Evolutionary conservation across 1,284 basidiomycete genomes (phyloP), one percentile per base, ranked within the genome.

Genomic region (Rhodotorula glutinis): DNA sequence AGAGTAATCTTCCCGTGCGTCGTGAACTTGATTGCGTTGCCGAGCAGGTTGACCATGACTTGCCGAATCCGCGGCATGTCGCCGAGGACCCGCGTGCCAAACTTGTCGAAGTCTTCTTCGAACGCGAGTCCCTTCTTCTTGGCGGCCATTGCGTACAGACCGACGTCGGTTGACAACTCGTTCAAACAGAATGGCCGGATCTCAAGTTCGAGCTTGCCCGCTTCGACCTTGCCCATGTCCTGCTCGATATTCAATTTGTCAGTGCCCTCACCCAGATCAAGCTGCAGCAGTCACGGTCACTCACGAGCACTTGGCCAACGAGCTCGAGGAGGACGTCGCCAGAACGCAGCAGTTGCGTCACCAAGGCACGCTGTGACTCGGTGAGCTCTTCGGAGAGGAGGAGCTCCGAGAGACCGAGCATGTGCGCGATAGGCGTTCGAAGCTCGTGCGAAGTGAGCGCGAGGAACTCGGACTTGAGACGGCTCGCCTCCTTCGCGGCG

Each of bases 141-240:
- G 8, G 77, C 79, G 0, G 78, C 75, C 40, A 76, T 78, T 23
- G 74, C 74, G 23, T 79, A 75, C 66, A 79, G 74, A 43, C 76
- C 75, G 5, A 75, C 76, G 60, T 79, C 78, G 61, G 74, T 73
- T 46, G 78, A 68, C 23, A 79, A 69, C n/a, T 78, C 75, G 38
- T 75, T 72, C 21, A 79, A 72, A 49, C 72, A 69, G 75, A 79
- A 79, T 0, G 79, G 75, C 16, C 73, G 68, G 57, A 69, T 70
- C 49, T 79, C 79, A 52, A 79, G 71, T 46, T 79, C 78, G 57
- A 79, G 75, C 72, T 79, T 77, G 57, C 78, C 78, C 7, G 78
- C 75, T 67, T 79, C 79, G 49, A 79, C 76, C 66, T 79, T 79
- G 59, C 75, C 75, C 56, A 79, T 76, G 65, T 79, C 79, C 59